Conservation (phyloP, 1,284 basidiomycete genomes). For the Sparassis latifolia region DNA sequence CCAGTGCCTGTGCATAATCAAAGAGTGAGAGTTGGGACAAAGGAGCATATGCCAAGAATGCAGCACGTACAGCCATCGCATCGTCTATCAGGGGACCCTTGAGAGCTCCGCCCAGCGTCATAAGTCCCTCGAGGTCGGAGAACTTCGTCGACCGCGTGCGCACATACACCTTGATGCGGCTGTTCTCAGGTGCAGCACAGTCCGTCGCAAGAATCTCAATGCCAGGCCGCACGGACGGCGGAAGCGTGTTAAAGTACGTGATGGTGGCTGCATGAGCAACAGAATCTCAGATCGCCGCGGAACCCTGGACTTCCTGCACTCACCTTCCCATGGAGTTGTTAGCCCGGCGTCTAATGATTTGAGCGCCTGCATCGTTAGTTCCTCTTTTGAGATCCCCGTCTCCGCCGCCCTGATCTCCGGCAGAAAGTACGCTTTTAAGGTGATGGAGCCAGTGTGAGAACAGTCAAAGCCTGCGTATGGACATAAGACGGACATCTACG, state of each 20-base stretch:
- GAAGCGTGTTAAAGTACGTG: not conserved
- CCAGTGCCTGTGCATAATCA: not conserved
- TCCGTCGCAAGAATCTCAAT: constrained; percentile 1
- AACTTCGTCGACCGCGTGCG: not conserved
- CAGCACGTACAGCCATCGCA: not conserved
- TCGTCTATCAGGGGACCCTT: not conserved
- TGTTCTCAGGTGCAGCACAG: not conserved
- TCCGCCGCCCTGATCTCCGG: not conserved
- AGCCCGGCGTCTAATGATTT: not conserved
- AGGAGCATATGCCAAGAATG: not conserved
- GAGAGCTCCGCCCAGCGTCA: not conserved
- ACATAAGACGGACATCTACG: not conserved
- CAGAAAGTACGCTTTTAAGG: constrained; percentile 1
- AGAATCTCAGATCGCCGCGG: not conserved
- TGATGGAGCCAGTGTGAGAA: not conserved
- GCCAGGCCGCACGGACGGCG: not conserved
- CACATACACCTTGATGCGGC: constrained; percentile 3
- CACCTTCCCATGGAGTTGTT: not conserved
- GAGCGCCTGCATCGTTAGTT: not conserved
- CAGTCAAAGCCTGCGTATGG: not conserved
- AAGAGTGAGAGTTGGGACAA: not conserved
- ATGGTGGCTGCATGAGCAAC: not conserved
- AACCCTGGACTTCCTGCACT: not conserved
- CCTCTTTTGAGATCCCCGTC: not conserved
- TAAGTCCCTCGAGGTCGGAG: not conserved